Percentiles rank a stretch among this genome's conserved stretches.
Evolutionary conservation across 495 filamentous ascomycete genomes (phyloP).

Genomic region (Letharia lupina): DNA sequence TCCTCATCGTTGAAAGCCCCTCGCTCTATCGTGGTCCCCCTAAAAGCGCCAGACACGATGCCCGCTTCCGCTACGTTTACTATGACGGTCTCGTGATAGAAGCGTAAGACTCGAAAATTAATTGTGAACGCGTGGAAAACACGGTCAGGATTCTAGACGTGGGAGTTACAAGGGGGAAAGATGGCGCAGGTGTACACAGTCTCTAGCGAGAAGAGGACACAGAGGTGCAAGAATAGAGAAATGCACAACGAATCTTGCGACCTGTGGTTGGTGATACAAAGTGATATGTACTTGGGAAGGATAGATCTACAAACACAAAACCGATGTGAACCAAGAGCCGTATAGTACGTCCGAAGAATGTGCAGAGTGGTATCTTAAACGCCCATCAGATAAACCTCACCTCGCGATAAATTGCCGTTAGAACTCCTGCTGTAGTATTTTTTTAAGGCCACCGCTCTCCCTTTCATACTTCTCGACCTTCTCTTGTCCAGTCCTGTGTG

Average conservation of each 20-base stretch:
- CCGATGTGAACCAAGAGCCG: neutral
- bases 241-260: neutral
- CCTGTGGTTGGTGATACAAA: neutral
- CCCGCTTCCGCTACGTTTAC: neutral
- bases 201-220: neutral
- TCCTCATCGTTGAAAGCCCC: neutral
- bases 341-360: neutral
- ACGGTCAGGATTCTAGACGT: neutral
- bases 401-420: neutral
- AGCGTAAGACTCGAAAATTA: neutral
- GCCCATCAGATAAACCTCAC: neutral
- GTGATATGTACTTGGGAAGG: neutral
- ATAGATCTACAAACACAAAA: neutral
- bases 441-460: constrained; percentile 64
- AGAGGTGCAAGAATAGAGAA: neutral
- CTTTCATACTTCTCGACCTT: constrained; percentile 69
- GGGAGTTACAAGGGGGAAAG: neutral
- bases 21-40: neutral
- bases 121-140: neutral
- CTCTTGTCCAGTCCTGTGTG: constrained; percentile 43
- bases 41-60: neutral
- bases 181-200: neutral
- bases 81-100: neutral
- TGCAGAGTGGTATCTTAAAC: constrained; percentile 16
- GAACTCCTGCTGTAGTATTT: constrained; percentile 36